Conservation (phyloP, 768 basidiomycete species). For the Psilocybe azurescens region DNA sequence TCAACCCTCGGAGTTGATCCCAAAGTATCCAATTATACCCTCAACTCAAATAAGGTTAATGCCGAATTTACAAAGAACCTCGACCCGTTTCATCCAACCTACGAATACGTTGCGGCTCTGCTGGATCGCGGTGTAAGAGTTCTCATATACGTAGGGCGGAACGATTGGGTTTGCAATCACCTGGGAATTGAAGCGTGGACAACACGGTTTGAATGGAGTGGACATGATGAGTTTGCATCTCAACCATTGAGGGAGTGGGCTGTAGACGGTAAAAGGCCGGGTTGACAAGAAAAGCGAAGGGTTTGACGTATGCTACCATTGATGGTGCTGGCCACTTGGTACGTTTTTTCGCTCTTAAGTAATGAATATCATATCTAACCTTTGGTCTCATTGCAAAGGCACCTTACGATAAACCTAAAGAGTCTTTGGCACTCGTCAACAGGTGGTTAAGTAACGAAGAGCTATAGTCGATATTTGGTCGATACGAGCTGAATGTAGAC, state of each 20-base stretch:
- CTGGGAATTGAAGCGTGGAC: slow-evolving; percentile 79
- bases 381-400: slow-evolving; percentile 4
- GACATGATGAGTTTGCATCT: slow-evolving; percentile 46
- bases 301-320: slow-evolving; percentile 67
- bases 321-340: slow-evolving; percentile 77
- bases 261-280: slow-evolving; percentile 48
- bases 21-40: slow-evolving; percentile 35
- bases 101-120: slow-evolving; percentile 65
- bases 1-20: slow-evolving; percentile 64
- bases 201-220: slow-evolving; percentile 71
- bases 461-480: neutral
- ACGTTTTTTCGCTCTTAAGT: slow-evolving; percentile 17
- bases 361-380: neutral
- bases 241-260: slow-evolving; percentile 59
- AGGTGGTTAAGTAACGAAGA: slow-evolving; percentile 13
- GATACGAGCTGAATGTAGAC: too few relatives aligned
- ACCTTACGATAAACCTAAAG: slow-evolving; percentile 19
- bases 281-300: slow-evolving; percentile 40
- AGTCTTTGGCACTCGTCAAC: slow-evolving; percentile 16
- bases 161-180: slow-evolving; percentile 80
- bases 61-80: slow-evolving; percentile 48
- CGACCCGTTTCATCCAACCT: slow-evolving; percentile 49
- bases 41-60: slow-evolving; percentile 43
- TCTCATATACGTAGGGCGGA: slow-evolving; percentile 71
- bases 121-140: slow-evolving; percentile 76